phyloP scores from a whole-genome alignment of 108 stramenopile species.

The Nitzschia putrida region DNA sequence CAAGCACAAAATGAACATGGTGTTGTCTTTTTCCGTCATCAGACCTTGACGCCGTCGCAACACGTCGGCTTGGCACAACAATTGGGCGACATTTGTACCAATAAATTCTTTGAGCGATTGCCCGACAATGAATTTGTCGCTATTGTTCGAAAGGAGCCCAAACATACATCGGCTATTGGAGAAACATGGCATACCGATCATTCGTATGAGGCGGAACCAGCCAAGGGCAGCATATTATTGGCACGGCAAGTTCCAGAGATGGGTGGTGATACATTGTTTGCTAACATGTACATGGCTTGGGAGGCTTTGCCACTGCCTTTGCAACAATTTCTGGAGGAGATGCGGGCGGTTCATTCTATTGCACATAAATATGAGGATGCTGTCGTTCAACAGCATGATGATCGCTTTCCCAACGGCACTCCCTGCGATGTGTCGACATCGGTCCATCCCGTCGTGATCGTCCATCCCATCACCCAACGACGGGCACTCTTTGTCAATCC shows the following conservation, averaged over 20 bases:
- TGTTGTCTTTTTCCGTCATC: not conserved
- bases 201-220: not conserved
- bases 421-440: not conserved
- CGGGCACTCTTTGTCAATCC: slow-evolving; percentile 14
- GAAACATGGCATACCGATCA: slow-evolving; percentile 11
- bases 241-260: not conserved
- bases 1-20: not conserved
- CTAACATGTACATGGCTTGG: slow-evolving; percentile 9
- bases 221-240: slow-evolving; percentile 5
- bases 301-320: not conserved
- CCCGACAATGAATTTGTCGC: slow-evolving; percentile 9
- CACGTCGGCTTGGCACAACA: not conserved
- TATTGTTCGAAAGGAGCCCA: slow-evolving; percentile 72
- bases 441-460: not conserved
- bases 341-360: slow-evolving; percentile 3
- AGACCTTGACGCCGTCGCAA: not conserved
- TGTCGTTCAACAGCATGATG: not conserved
- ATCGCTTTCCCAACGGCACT: not conserved
- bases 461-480: not conserved
- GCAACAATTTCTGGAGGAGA: not conserved
- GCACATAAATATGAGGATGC: not conserved
- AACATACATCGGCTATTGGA: slow-evolving; percentile 52
- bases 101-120: not conserved
- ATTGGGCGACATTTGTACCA: not conserved
- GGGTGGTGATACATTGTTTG: slow-evolving; percentile 11